Conservation (phyloP, 108 stramenopile genomes). For the Skeletonema tropicum region DNA sequence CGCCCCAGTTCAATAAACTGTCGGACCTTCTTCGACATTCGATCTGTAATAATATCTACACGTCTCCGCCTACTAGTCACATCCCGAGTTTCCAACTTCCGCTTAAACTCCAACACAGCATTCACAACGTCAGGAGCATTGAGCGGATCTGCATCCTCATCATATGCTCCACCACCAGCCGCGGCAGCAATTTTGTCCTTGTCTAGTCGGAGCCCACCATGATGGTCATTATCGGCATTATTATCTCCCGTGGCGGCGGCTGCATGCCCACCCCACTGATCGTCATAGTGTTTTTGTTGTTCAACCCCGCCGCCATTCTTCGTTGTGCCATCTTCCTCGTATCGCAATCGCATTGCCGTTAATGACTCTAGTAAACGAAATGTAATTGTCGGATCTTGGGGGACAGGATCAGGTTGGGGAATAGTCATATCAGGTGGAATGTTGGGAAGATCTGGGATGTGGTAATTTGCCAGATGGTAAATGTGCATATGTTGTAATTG, state of each 20-base stretch:
- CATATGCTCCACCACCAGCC: conserved; percentile 65
- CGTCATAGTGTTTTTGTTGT: conserved; percentile 10
- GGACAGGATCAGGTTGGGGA: conserved; percentile 24
- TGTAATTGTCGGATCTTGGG: conserved; percentile 32
- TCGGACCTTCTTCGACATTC: conserved; percentile 61
- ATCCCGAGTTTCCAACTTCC: conserved; percentile 52
- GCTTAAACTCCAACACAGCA: conserved; percentile 79
- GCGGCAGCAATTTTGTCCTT: conserved; percentile 50
- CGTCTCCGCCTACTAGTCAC: conserved; percentile 47
- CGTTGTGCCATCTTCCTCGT: conserved; percentile 8
- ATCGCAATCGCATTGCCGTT: conserved; percentile 30
- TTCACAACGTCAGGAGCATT: conserved; percentile 79
- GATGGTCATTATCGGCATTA: background rate
- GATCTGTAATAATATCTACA: conserved; percentile 52
- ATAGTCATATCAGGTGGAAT: conserved; percentile 49
- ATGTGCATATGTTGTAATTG: conserved; percentile 11
- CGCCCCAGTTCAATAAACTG: conserved; percentile 58
- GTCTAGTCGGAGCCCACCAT: conserved; percentile 25
- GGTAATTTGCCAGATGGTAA: conserved; percentile 35
- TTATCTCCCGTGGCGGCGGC: conserved; percentile 31
- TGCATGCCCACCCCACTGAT: conserved; percentile 38
- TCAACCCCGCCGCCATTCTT: background rate
- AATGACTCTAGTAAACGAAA: conserved; percentile 33
- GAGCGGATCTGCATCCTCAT: conserved; percentile 83
- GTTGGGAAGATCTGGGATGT: conserved; percentile 37